phyloP scores from a whole-genome alignment of 2,329 filamentous ascomycete genomes.

The Sporothrix sp. region DNA sequence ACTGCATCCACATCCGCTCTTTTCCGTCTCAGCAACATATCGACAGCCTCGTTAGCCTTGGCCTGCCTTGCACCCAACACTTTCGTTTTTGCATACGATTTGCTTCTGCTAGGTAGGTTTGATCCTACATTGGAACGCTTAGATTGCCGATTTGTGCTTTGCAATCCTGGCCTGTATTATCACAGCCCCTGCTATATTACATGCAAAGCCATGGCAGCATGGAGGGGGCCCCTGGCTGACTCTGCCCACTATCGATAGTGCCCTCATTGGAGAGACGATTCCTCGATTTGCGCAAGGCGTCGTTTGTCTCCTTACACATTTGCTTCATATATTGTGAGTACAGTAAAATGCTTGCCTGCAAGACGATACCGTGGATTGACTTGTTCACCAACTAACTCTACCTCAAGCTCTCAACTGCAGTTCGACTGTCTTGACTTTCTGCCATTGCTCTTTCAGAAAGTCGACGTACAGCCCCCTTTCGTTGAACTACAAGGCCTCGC shows the following conservation, averaged over 20 bases:
- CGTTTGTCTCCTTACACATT: background rate
- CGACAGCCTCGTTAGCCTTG: too few species aligned
- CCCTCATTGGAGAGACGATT: background rate
- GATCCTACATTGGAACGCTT: background rate
- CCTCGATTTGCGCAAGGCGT: background rate
- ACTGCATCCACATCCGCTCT: background rate
- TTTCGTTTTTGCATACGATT: background rate
- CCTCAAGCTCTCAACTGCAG: background rate
- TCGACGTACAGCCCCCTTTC: too few species aligned
- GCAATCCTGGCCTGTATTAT: background rate
- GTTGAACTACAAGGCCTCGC: too few species aligned
- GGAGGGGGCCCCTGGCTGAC: slow-evolving; percentile 11
- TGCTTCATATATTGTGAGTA: slow-evolving; percentile 4
- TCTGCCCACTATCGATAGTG: background rate
- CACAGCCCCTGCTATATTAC: slow-evolving; percentile 1
- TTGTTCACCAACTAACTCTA: slow-evolving; percentile 2
- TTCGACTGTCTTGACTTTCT: too few species aligned
- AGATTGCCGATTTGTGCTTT: slow-evolving; percentile 1
- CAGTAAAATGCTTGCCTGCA: background rate
- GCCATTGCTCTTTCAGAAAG: background rate
- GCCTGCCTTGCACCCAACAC: background rate
- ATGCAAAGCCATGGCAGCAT: background rate
- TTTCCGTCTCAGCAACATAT: background rate
- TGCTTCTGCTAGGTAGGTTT: slow-evolving; percentile 8
- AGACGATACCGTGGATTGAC: background rate